Percentiles rank a stretch among this genome's conserved stretches.
Conservation (phyloP, 257 asterid species). For the Apocynum venetum region DNA sequence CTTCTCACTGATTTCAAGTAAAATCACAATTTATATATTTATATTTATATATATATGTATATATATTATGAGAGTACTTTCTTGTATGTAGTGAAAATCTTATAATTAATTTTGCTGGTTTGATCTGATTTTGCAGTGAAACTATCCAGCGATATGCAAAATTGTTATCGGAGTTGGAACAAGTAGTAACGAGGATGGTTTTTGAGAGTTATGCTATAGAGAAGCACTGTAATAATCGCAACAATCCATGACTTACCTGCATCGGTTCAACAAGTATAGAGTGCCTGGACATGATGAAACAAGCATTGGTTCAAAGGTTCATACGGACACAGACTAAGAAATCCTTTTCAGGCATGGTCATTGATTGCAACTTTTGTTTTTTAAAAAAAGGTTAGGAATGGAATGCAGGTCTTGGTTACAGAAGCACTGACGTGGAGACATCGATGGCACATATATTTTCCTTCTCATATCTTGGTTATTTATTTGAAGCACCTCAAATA, state of each 20-base stretch:
- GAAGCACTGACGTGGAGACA: too few relatives aligned
- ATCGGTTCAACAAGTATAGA: slow-evolving; percentile 44
- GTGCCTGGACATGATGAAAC: slow-evolving; percentile 21
- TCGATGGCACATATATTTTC: too few relatives aligned
- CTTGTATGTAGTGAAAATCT: neutral
- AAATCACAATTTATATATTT: too few relatives aligned
- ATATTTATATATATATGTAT: too few relatives aligned
- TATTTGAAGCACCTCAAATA: too few relatives aligned
- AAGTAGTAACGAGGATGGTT: slow-evolving; percentile 46
- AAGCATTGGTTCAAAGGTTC: slow-evolving; percentile 38
- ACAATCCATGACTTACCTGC: slow-evolving; percentile 44
- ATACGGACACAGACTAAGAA: slow-evolving; percentile 49
- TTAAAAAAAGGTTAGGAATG: too few relatives aligned
- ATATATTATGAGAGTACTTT: too few relatives aligned
- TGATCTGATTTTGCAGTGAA: slow-evolving; percentile 27
- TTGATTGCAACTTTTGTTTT: too few relatives aligned
- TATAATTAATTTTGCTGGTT: neutral
- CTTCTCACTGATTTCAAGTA: too few relatives aligned
- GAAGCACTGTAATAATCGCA: slow-evolving; percentile 38
- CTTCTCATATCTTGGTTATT: too few relatives aligned
- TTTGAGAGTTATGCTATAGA: slow-evolving; percentile 49
- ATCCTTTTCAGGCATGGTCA: too few relatives aligned
- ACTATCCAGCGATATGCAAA: slow-evolving; percentile 36
- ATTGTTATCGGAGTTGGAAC: slow-evolving; percentile 44
- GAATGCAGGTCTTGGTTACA: too few relatives aligned